phyloP scores from a whole-genome alignment of 139 green algal species.

The Tetratostichococcus sp. region DNA sequence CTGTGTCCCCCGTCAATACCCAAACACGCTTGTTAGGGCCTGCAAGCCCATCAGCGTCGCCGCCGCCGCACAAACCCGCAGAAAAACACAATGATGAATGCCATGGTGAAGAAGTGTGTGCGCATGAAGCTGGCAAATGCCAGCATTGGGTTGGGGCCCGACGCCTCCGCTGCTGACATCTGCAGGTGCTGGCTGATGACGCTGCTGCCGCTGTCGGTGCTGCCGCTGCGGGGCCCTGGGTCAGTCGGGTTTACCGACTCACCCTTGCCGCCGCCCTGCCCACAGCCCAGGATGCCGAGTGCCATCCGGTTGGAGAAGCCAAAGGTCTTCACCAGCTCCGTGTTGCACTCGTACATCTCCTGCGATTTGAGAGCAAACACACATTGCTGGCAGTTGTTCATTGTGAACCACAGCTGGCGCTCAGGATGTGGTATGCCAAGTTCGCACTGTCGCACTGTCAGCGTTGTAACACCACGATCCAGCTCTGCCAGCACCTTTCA shows the following conservation, averaged over 20 bases:
- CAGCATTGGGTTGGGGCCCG: neutral
- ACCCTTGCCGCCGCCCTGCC: neutral
- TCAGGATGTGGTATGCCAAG: too few species aligned
- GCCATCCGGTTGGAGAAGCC: neutral
- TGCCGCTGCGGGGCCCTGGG: neutral
- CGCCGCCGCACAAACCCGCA: neutral
- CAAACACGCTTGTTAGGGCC: too few species aligned
- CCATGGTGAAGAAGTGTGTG: neutral
- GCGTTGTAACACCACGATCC: too few species aligned
- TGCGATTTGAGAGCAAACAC: too few species aligned
- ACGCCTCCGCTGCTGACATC: neutral
- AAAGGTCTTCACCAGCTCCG: conserved; percentile 1
- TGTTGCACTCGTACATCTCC: neutral
- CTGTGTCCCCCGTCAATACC: too few species aligned
- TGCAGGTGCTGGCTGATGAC: neutral
- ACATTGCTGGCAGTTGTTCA: too few species aligned
- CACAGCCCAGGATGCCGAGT: neutral
- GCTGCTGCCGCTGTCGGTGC: too few species aligned
- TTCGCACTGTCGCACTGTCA: too few species aligned
- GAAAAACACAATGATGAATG: neutral
- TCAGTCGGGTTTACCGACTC: neutral
- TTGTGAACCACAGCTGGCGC: too few species aligned
- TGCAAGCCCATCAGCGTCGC: too few species aligned
- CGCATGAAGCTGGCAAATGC: neutral
- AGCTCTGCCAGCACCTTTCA: too few species aligned